phyloP scores from a whole-genome alignment of 2,329 filamentous ascomycete genomes.

The Fusarium solani-melongenae region DNA sequence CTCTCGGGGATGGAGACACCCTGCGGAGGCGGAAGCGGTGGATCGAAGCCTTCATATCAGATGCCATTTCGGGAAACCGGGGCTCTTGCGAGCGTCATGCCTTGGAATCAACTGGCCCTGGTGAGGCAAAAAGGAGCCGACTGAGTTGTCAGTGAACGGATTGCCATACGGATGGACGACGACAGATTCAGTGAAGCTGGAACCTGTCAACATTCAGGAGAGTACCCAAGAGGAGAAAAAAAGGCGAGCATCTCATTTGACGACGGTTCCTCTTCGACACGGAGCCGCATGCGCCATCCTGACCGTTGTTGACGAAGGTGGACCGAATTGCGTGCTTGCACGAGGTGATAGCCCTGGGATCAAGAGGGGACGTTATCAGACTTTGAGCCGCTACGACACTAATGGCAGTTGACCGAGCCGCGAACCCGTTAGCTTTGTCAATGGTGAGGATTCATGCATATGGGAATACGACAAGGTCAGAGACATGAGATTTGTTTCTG shows the following conservation, averaged over 20 bases:
- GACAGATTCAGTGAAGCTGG: background rate
- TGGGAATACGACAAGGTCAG: background rate
- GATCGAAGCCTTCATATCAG: slow-evolving; percentile 44
- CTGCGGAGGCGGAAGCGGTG: slow-evolving; percentile 42
- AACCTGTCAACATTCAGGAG: background rate
- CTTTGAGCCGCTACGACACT: slow-evolving; percentile 9
- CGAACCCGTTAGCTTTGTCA: background rate
- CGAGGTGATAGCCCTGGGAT: slow-evolving; percentile 2
- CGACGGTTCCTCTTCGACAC: background rate
- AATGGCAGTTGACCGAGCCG: slow-evolving; percentile 1
- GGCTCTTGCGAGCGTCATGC: slow-evolving; percentile 17
- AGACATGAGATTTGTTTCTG: background rate
- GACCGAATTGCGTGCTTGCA: slow-evolving; percentile 43
- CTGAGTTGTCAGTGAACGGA: background rate
- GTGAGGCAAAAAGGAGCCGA: background rate
- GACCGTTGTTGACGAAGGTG: slow-evolving; percentile 30
- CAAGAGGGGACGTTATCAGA: slow-evolving; percentile 10
- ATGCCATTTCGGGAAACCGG: slow-evolving; percentile 37
- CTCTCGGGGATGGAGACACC: slow-evolving; percentile 39
- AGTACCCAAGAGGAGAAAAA: background rate
- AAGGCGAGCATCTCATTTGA: slow-evolving; percentile 3
- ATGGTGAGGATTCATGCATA: background rate
- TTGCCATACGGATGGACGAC: background rate
- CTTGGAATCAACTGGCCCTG: background rate
- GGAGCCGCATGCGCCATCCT: slow-evolving; percentile 22